phyloP scores from a whole-genome alignment of 208 protist species.

The Leishmania turanica region DNA sequence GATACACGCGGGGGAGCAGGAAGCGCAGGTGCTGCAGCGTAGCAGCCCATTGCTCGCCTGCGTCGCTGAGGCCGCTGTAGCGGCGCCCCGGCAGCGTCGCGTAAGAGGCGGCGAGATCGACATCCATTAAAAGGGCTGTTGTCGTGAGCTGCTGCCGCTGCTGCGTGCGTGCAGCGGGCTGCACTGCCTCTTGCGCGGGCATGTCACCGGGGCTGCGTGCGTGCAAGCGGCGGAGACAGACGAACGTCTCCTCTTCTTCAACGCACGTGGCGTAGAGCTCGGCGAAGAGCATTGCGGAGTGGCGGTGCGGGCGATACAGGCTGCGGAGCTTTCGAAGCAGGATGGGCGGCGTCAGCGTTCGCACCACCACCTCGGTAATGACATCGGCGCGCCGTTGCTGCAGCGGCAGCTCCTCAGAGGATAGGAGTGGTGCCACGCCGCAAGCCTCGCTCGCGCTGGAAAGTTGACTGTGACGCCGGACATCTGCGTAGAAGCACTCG shows the following conservation, averaged over 20 bases:
- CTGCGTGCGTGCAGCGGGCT: too few relatives aligned
- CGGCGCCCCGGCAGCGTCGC: constrained; percentile 55
- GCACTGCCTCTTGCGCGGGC: background rate
- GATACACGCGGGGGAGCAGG: constrained; percentile 22
- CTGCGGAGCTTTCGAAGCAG: constrained; percentile 37
- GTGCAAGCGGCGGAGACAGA: background rate
- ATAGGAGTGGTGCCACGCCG: too few relatives aligned
- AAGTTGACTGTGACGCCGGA: background rate
- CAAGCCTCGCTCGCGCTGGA: background rate
- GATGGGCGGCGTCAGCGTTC: constrained; percentile 40
- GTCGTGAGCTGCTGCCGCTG: background rate
- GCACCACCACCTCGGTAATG: constrained; percentile 2
- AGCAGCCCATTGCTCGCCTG: constrained; percentile 42
- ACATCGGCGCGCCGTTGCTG: background rate
- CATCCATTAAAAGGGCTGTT: constrained; percentile 52
- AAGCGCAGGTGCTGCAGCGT: constrained; percentile 47
- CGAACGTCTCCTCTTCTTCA: constrained; percentile 17
- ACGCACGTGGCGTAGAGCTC: constrained; percentile 39
- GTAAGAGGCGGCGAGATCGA: constrained; percentile 55
- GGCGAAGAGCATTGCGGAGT: constrained; percentile 29
- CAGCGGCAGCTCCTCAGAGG: background rate
- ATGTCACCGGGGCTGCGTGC: background rate
- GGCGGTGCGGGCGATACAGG: constrained; percentile 33
- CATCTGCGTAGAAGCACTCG: constrained; percentile 26
- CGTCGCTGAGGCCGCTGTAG: constrained; percentile 31